Base-by-base conservation (phyloP, 2,329 filamentous ascomycete genomes). In the Lachnellula suecica region DNA sequence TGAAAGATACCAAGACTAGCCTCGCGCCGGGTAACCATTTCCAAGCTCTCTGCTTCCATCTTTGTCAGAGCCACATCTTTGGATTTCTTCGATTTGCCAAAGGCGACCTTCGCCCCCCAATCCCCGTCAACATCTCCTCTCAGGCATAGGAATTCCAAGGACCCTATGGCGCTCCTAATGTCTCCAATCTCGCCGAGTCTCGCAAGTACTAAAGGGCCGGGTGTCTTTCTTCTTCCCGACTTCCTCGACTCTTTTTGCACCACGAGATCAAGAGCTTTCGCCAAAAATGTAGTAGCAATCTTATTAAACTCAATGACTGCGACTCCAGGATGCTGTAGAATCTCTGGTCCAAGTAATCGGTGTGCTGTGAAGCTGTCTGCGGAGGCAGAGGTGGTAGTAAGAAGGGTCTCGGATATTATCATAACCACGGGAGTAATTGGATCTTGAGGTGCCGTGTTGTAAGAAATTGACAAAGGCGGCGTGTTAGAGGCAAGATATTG, bases 301-400 rank as follows among this genome's bases (percentile, higher is more conserved):
- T 88, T 82, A 64, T 99, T 99, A 72, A 97, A 99, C 59, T 96
- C 92, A 58, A 99, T 90, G 4, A 89, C 77, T 8, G 82, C 84
- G 2, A 91, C 85, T 13, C 86, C 85, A 0, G 89, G 86, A 69
- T 97, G 91, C 38, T 87, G 84, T 13, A 91, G 78, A 40, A 99
- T 88, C 58, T 94, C 89, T 0, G 91, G 87, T 0, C 95, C 94
- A 3, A 99, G 81, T 17, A 99, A 74, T 22, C 92, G 84, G 72
- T 97, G 90, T 0, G 91, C 91, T 1, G 94, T 99, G 64, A 97
- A 91, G 69, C 89, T 97, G 66, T 97, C 92, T 11, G 90, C 85
- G 9, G 88, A 85, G 2, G 91, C 87, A 3, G 89, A 92, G 7
- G 86, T 91, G 1, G 91, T 94, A 0, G 89, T 93, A 15, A 96